phyloP scores from a whole-genome alignment of 2,329 filamentous ascomycete genomes.

The Bretziella fagacearum region DNA sequence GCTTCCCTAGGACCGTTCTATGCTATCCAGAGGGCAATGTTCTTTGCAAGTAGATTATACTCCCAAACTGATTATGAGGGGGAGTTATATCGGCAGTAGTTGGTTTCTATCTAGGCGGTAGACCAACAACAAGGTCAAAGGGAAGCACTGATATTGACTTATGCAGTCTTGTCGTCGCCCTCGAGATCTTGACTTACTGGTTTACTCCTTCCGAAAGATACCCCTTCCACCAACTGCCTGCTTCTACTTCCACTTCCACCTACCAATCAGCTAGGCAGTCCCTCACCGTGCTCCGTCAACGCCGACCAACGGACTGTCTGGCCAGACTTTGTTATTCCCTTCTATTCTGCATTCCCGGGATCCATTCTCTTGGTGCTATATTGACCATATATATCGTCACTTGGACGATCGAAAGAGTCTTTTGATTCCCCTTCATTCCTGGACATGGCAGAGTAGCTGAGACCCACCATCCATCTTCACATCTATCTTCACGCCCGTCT shows the following conservation, averaged over 20 bases:
- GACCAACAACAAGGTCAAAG: neutral
- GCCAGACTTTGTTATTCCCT: neutral
- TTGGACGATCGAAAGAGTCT: slow-evolving; percentile 4
- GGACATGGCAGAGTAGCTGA: neutral
- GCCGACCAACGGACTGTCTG: too few relatives aligned
- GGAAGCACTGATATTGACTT: slow-evolving; percentile 12
- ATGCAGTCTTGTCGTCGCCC: slow-evolving; percentile 7
- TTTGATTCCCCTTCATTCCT: slow-evolving; percentile 14
- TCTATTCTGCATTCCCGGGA: too few relatives aligned
- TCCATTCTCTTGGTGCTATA: slow-evolving; percentile 1
- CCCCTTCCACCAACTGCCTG: neutral
- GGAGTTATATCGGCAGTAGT: neutral
- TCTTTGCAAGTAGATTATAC: neutral
- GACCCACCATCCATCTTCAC: neutral
- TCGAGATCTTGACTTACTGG: neutral
- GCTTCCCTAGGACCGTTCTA: neutral
- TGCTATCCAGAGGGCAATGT: neutral
- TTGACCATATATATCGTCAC: slow-evolving; percentile 13
- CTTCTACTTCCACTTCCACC: neutral
- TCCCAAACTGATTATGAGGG: neutral
- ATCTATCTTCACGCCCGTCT: neutral
- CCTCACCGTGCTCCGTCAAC: too few relatives aligned
- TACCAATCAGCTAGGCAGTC: neutral
- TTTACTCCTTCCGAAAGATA: neutral
- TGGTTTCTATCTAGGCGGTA: neutral